phyloP scores from a whole-genome alignment of 257 asterid genomes.

The Nicotiana noctiflora region DNA sequence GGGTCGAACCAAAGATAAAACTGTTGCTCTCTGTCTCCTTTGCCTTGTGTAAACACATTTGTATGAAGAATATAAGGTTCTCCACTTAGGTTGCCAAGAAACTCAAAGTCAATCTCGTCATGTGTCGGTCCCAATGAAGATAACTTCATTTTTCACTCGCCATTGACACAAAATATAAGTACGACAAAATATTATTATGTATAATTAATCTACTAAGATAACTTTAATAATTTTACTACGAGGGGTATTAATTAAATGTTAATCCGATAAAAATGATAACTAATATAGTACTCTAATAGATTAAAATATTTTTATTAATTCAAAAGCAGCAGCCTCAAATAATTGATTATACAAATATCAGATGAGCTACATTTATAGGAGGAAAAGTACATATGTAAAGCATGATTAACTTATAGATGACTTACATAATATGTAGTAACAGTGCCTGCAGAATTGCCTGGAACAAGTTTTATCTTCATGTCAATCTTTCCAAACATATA shows the following conservation, averaged over 20 bases:
- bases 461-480: conserved; percentile 43
- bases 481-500: conserved; percentile 41
- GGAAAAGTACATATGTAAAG: not conserved
- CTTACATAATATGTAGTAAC: conserved; percentile 1
- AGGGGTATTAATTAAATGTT: too few species aligned
- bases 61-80: conserved; percentile 52
- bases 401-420: not conserved
- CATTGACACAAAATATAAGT: not conserved
- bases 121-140: conserved; percentile 41
- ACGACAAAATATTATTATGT: not conserved
- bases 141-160: conserved; percentile 17
- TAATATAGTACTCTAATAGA: too few species aligned
- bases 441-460: conserved; percentile 51
- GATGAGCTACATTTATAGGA: too few species aligned
- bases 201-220: too few species aligned
- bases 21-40: conserved; percentile 42
- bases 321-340: too few species aligned
- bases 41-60: conserved; percentile 43
- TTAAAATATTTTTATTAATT: too few species aligned
- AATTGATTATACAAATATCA: too few species aligned
- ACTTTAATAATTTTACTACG: too few species aligned
- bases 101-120: conserved; percentile 55
- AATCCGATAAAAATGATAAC: too few species aligned
- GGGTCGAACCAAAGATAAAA: conserved; percentile 58
- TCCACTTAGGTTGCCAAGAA: conserved; percentile 49